phyloP scores from a whole-genome alignment of 345 rosid genomes.

The Syzygium oleosum region DNA sequence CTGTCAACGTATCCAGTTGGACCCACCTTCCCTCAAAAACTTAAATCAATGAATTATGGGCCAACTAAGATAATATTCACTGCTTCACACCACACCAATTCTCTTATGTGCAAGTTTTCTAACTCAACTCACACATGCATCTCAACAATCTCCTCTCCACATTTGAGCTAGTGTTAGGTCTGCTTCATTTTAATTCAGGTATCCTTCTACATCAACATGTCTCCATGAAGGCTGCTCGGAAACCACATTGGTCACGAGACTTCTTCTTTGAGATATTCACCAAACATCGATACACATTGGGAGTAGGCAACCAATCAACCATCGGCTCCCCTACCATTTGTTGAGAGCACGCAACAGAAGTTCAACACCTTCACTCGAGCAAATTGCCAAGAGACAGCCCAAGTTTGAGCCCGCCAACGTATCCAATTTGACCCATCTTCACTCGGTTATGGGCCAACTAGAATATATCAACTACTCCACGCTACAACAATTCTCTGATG shows the following conservation, averaged over 20 bases:
- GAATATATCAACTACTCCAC: background rate
- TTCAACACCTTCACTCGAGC: background rate
- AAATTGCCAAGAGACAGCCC: background rate
- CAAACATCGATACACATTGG: background rate
- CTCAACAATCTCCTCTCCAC: background rate
- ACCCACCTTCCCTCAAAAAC: background rate
- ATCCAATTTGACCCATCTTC: background rate
- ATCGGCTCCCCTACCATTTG: too few species aligned
- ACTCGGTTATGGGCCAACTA: background rate
- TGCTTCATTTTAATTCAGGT: background rate
- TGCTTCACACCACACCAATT: background rate
- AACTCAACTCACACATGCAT: background rate
- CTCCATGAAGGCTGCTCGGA: too few species aligned
- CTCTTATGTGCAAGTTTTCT: background rate
- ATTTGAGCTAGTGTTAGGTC: background rate
- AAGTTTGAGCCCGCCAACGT: background rate
- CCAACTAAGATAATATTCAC: background rate
- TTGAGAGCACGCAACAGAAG: too few species aligned
- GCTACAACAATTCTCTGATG: background rate
- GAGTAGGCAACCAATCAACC: background rate
- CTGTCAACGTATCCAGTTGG: background rate
- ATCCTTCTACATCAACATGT: too few species aligned
- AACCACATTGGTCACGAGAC: too few species aligned
- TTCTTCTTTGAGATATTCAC: too few species aligned
- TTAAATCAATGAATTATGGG: background rate